Evolutionary conservation across 2,329 filamentous ascomycete species (phyloP), one percentile per base, ranked within the genome.

Genomic region (Pyrenophora seminiperda): DNA sequence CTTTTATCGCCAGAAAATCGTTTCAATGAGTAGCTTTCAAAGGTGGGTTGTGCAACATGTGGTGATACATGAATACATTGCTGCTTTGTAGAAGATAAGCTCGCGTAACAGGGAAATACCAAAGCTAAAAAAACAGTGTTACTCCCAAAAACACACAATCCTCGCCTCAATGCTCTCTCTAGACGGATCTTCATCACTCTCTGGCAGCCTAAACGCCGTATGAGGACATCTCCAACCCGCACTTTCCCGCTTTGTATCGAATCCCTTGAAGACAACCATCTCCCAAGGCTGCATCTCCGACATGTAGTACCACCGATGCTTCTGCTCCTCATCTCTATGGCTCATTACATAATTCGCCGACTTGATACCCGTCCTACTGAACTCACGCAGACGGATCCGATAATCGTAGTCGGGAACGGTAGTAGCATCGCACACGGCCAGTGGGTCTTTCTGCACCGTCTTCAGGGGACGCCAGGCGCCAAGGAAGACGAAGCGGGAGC

Each of bases 401-500:
- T 59, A 58, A 11, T 69, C 59, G 0, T 41, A 11, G 15, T 64
- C 61, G 1, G 47, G 54, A 22, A 59, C 57, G 13, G 39, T 66
- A 7, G 20, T 37, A 6, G 59, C 60, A 7, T 56, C 59, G 13
- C 61, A 65, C 0, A 71, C 55, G 18, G 61, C 62, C 1, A 71
- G 54, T 3, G 68, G 66, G 20, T 70, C 65, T 33, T 41, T 59
- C 11, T 34, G 38, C 11, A 70, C 52, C 0, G 47, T 59, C 19
- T 54, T 58, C 3, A 68, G 50, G 7, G 68, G 67, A 0, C 67
- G 62, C 67, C 67, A 71, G 19, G 61, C 60, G 43, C 66, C 66
- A 17, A 70, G 55, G 46, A 70, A 65, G 24, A 61, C 58, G 39
- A 56, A 66, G 14, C 68, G 65, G 5, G 39, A 38, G 19, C 49